Base-by-base conservation (phyloP, 2,329 filamentous ascomycete species). In the Penicillium griseofulvum region DNA sequence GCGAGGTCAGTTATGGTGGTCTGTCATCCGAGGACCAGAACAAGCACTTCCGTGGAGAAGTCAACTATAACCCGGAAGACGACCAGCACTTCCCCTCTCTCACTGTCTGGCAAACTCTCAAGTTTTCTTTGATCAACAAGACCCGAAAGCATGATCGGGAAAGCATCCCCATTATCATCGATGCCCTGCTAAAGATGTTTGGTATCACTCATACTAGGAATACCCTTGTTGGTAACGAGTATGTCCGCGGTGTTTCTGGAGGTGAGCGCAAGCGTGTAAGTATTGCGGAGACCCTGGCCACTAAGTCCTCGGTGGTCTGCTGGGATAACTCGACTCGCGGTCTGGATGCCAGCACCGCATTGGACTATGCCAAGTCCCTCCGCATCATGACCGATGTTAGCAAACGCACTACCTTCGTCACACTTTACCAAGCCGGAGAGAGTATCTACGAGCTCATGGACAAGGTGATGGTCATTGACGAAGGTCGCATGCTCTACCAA, bases 271-370 rank as follows among this genome's bases (percentile, higher is more conserved):
- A 92, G 71, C 87, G 89, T 66, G 89, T 91, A 9, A 87, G 85
- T 22, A 91, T 93, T 60, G 87, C 88, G 1, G 89, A 93, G 72
- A 89, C 87, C 0, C 74, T 93, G 22, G 86, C 88, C 5, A 87
- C 87, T 7, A 87, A 89, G 70, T 85, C 85, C 0, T 85, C 87
- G 0, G 86, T 92, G 1, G 84, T 89, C 33, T 87, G 86, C 59
- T 92, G 88, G 87, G 89, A 93, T 63, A 93, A 93, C 70, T 87
- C 84, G 0, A 93, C 89, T 0, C 80, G 89, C 45, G 90, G 90
- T n/a, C 77, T 93, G 0, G 89, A 94, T 67, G 87, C 88, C 1
- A 89, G 86, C 1, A 92, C 89, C 0, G 90, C 89, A 5, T 78
- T 92, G 5, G 89, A 92, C 65, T 93, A 90, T 63, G 87, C 86